Evolutionary conservation across 805 yeast genomes (phyloP), one percentile per base, ranked within the genome.

Genomic region (Lachancea lanzarotensis): DNA sequence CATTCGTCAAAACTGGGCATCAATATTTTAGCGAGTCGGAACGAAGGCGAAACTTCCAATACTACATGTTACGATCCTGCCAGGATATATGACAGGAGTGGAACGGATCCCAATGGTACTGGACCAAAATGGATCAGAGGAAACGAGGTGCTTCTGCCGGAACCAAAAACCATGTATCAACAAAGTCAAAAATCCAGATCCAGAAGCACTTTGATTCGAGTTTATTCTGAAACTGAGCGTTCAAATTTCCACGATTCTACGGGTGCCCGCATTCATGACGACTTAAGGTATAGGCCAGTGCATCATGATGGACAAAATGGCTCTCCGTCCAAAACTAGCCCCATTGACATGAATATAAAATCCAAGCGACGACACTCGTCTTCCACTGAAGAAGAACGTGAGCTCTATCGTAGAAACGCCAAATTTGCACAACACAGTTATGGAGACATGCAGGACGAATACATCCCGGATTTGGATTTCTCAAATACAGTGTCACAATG

Each of bases 391-490:
- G 40, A 42, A 16, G 41, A 42, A 8, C 38, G 31, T 12, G 30
- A 33, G 19, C 20, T 40, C n/a, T 31, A 20, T n/a, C 43, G 43
- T 15, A 15, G 11, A 22, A 35, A 10, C 4, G 5, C 16, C 16
- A 31, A 25, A 12, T 3, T 17, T 5, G 5, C 41, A 16, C 35
- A 15, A 35, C 32, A 19, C 9, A 33, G 16, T 26, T 34, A 32
- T 27, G 31, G 27, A 29, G 89, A 87, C 0, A 67, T 83, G 52
- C 83, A 80, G 54, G 91, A 84, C 59, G 93, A 85, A 56, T 84
- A 84, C 54, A 74, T 85, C 13, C 91, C 91, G 0, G 85, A 82
- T 39, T 67, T 84, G 25, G 81, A 81, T 53, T 81, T 80, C 49
- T 67, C 60, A n/a, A 55, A 71, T 34, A 71, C 74, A 20, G 62